A percentile compares a stretch with the other conserved stretches of the same genome.
Conservation (phyloP, 2,329 filamentous ascomycete species). For the Plectosphaerella cucumerina region DNA sequence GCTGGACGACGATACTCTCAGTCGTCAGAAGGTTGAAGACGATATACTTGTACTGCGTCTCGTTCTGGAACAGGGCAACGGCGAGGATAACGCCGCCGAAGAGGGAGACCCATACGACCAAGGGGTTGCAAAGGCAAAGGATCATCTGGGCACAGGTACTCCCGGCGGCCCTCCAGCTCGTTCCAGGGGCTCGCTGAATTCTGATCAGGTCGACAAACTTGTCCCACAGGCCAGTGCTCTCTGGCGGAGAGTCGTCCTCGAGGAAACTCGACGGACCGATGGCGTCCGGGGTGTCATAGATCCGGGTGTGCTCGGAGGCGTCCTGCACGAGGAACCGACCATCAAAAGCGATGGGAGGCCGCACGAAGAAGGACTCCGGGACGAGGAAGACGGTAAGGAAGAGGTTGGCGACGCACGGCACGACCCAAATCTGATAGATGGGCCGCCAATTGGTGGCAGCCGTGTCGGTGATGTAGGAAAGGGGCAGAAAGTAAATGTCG, state of each 20-base stretch:
- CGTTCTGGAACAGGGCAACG: conserved; percentile 17
- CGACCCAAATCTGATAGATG: conserved; percentile 25
- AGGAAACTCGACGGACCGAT: conserved; percentile 10
- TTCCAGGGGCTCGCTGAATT: conserved; percentile 7
- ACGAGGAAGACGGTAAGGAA: conserved; percentile 23
- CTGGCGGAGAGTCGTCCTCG: neutral
- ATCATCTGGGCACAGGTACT: conserved; percentile 16
- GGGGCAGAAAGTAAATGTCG: conserved; percentile 18
- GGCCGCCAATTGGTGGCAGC: conserved; percentile 23
- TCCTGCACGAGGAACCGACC: conserved; percentile 32
- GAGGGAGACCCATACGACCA: conserved; percentile 20
- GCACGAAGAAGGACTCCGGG: conserved; percentile 35
- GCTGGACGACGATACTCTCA: conserved; percentile 12
- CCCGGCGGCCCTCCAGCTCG: conserved; percentile 9
- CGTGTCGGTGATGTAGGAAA: conserved; percentile 21
- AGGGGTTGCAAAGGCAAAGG: conserved; percentile 19
- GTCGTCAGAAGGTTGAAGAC: conserved; percentile 8
- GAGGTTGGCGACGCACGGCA: conserved; percentile 18
- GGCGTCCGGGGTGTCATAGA: conserved; percentile 27
- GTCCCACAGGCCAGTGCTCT: neutral
- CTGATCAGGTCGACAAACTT: neutral
- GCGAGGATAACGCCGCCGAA: conserved; percentile 19
- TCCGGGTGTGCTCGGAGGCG: conserved; percentile 31
- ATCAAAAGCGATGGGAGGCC: conserved; percentile 34
- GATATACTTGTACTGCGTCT: conserved; percentile 9